Base-by-base conservation (phyloP, 495 filamentous ascomycete genomes). In the Lasiosphaeris hirsuta region DNA sequence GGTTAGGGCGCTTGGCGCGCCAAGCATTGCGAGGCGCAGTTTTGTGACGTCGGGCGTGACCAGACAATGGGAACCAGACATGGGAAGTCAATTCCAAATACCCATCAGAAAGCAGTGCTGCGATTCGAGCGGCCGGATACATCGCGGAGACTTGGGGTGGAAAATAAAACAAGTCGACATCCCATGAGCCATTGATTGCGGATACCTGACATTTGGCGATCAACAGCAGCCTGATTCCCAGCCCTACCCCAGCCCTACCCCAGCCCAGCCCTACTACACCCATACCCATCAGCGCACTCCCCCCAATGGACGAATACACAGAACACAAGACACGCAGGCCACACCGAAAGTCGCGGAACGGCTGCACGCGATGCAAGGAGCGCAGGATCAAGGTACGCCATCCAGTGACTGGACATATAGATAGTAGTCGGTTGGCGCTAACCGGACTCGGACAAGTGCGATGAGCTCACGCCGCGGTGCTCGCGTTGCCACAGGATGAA, bases 341-440 rank as follows among this genome's bases (percentile, higher is more conserved):
- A 7, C 66, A 69, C 52, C 30, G 46, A 38, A 69, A 69, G 54
- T 69, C 66, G 7, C 37, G 66, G n/a, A 54, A 58, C 14, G 66
- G 66, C 18, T 69, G 66, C 41, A 57, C 56, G n/a, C 58, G 57
- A 55, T 69, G 66, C 64, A 67, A 67, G 40, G 57, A 53, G 34
- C 61, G 64, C 23, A 63, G 66, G 30, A 64, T 67, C 30, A 69
- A 69, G 66, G 66, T 66, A 58, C 33, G 52, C 37, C 5, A n/a
- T n/a, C n/a, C n/a, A n/a, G n/a, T n/a, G n/a, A n/a, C n/a, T n/a
- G n/a, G n/a, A n/a, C n/a, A n/a, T n/a, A n/a, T n/a, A n/a, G n/a
- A n/a, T n/a, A n/a, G n/a, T n/a, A n/a, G 36, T 13, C 34, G 33
- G 35, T n/a, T 43, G 41, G 18, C 19, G 34, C 57, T 60, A 52